These are phyloP conservation scores for Primulina eburnea DNA, from an alignment of 257 asterid genomes.

Conservation along the genomic window DNA sequence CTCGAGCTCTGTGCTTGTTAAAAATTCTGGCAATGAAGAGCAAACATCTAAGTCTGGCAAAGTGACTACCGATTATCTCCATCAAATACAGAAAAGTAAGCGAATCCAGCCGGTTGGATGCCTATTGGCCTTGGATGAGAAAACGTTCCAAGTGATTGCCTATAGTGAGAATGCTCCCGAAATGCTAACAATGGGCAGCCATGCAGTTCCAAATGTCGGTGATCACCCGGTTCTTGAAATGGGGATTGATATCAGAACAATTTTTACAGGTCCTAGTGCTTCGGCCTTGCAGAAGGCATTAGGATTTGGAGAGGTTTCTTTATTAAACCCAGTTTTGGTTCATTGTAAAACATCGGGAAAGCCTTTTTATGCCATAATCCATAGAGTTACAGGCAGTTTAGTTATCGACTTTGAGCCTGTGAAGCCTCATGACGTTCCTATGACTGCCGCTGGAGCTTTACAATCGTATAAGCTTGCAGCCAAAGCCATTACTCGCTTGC, in stretches of 20 bases:
- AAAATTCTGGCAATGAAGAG: constrained; percentile 28
- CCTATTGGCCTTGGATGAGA: constrained; percentile 57
- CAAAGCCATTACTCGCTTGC: constrained; percentile 86
- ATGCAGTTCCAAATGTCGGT: constrained; percentile 60
- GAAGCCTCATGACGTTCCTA: constrained; percentile 89
- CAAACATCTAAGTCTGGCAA: constrained; percentile 42
- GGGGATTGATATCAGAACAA: constrained; percentile 50
- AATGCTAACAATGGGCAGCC: constrained; percentile 57
- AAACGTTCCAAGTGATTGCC: constrained; percentile 55
- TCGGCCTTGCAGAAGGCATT: constrained; percentile 56
- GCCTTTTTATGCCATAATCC: constrained; percentile 91
- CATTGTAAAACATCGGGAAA: constrained; percentile 95
- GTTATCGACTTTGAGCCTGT: constrained; percentile 96
- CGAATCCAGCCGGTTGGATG: constrained; percentile 64
- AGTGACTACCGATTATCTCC: constrained; percentile 53
- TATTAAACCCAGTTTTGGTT: constrained; percentile 77
- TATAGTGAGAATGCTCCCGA: constrained; percentile 63
- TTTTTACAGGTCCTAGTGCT: constrained; percentile 60
- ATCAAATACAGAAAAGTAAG: constrained; percentile 58
- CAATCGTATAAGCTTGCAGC: constrained; percentile 95
- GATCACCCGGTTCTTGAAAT: constrained; percentile 55
- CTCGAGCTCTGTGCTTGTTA: constrained; percentile 46
- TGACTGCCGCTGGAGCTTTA: constrained; percentile 98
- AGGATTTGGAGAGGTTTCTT: constrained; percentile 83
- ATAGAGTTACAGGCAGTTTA: constrained; percentile 82